A percentile compares a stretch with the other conserved stretches of the same genome.
Conservation (phyloP, 495 filamentous ascomycete species). For the Antarctomyces pellizariae region DNA sequence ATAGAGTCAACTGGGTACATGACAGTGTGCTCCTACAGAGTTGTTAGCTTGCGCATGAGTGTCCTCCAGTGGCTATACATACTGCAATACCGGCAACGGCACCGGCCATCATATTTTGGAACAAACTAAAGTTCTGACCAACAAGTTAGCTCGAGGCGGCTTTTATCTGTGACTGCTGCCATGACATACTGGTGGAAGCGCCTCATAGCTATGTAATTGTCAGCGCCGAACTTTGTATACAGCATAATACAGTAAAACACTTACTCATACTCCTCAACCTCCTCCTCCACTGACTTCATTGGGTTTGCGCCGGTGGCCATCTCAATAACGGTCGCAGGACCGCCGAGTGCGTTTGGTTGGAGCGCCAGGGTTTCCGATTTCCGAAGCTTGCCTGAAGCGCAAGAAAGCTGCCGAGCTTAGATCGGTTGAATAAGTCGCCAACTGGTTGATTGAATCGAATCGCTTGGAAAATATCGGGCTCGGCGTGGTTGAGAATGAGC, state of each 20-base stretch:
- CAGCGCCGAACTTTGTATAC: slow-evolving; percentile 3
- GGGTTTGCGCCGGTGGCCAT: too few species aligned
- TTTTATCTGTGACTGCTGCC: too few species aligned
- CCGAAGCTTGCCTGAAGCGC: not conserved
- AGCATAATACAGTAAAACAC: slow-evolving; percentile 7
- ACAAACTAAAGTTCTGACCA: slow-evolving; percentile 34
- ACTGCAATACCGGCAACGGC: slow-evolving; percentile 96
- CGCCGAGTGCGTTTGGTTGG: slow-evolving; percentile 23
- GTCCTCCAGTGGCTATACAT: too few species aligned
- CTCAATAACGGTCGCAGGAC: slow-evolving; percentile 28
- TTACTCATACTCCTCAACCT: slow-evolving; percentile 33
- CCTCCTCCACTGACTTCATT: slow-evolving; percentile 30
- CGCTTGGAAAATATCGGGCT: too few species aligned
- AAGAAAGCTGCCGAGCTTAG: not conserved
- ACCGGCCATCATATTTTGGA: slow-evolving; percentile 73
- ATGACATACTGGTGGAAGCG: slow-evolving; percentile 30
- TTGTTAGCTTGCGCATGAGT: slow-evolving; percentile 3
- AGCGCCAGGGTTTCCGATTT: slow-evolving; percentile 28
- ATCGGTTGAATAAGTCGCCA: slow-evolving; percentile 1
- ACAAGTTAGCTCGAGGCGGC: too few species aligned
- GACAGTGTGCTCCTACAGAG: slow-evolving; percentile 52
- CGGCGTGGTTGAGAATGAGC: too few species aligned
- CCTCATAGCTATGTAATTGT: slow-evolving; percentile 26
- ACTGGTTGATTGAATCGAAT: too few species aligned
- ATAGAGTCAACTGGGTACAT: slow-evolving; percentile 98